These are phyloP conservation scores for Sporothrix brunneoviolacea DNA, from an alignment of 2,329 filamentous ascomycete genomes.

Conservation along the genomic window DNA sequence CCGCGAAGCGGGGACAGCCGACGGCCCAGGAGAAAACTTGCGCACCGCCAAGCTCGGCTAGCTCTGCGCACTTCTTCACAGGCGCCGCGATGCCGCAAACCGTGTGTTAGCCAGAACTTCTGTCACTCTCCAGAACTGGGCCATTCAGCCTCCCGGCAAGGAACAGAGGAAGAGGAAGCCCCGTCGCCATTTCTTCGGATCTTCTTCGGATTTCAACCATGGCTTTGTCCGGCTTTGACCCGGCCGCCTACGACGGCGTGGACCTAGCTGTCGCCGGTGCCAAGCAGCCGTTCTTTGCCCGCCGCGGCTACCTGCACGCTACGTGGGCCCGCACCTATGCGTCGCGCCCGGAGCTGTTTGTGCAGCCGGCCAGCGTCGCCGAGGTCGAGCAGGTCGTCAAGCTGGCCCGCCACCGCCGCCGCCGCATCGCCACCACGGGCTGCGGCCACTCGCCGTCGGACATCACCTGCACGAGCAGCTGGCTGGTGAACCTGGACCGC, in stretches of 20 bases:
- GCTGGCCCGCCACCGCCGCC: constrained; percentile 72
- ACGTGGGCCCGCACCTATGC: constrained; percentile 95
- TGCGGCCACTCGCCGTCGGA: constrained; percentile 89
- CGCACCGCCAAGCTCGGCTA: too few relatives aligned
- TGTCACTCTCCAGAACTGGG: too few relatives aligned
- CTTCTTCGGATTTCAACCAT: not conserved
- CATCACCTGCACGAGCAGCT: constrained; percentile 85
- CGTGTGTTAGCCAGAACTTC: too few relatives aligned
- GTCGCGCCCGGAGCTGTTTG: constrained; percentile 82
- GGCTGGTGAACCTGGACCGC: constrained; percentile 89
- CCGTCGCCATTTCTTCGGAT: not conserved
- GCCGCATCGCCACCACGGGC: constrained; percentile 78
- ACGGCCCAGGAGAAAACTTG: not conserved
- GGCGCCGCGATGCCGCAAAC: too few relatives aligned
- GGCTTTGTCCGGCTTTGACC: constrained; percentile 10
- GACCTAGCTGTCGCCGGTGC: constrained; percentile 9
- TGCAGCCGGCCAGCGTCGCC: constrained; percentile 69
- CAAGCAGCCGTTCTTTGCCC: constrained; percentile 66
- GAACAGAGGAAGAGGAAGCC: not conserved
- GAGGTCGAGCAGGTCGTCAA: constrained; percentile 81
- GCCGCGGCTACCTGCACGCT: constrained; percentile 66
- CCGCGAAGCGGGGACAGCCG: not conserved
- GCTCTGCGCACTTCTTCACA: too few relatives aligned
- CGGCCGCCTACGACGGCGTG: constrained; percentile 17
- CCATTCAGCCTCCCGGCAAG: too few relatives aligned